These are phyloP conservation scores for Oidium heveae DNA, from an alignment of 2,329 filamentous ascomycete species.

Conservation along the genomic window DNA sequence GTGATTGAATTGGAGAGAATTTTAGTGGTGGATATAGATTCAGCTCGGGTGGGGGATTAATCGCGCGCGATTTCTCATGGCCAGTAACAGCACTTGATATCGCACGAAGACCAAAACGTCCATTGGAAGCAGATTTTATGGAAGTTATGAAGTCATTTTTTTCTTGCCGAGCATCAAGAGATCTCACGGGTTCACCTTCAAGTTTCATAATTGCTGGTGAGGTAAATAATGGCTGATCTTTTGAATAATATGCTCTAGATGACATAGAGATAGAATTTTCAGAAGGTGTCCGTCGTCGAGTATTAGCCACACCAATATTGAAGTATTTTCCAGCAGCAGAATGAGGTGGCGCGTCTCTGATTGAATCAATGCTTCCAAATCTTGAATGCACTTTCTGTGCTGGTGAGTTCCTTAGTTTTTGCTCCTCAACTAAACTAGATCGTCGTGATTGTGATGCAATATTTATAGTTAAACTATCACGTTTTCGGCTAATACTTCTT, in stretches of 20 bases:
- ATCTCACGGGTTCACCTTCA: constrained; percentile 17
- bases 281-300: constrained; percentile 16
- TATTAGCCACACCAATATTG: constrained; percentile 16
- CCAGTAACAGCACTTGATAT: constrained; percentile 53
- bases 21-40: constrained; percentile 18
- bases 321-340: constrained; percentile 49
- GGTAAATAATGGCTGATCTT: constrained; percentile 23
- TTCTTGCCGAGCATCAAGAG: constrained; percentile 21
- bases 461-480: constrained; percentile 31
- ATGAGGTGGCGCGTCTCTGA: constrained; percentile 33
- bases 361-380: constrained; percentile 56
- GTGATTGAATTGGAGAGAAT: constrained; percentile 32
- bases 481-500: constrained; percentile 61
- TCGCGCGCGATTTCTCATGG: constrained; percentile 25
- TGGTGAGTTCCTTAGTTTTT: constrained; percentile 37
- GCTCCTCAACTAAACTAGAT: constrained; percentile 54
- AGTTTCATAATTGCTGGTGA: constrained; percentile 35
- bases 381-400: constrained; percentile 49
- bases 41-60: constrained; percentile 20
- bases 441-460: constrained; percentile 35
- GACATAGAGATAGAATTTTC: constrained; percentile 30
- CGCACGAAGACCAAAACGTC: constrained; percentile 47
- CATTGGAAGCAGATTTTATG: constrained; percentile 21
- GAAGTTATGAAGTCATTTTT: constrained; percentile 24
- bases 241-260: constrained; percentile 32